Evolutionary conservation across 768 basidiomycete species (phyloP), one percentile per base, ranked within the genome.

Genomic region (Kwoniella mangroviensis): DNA sequence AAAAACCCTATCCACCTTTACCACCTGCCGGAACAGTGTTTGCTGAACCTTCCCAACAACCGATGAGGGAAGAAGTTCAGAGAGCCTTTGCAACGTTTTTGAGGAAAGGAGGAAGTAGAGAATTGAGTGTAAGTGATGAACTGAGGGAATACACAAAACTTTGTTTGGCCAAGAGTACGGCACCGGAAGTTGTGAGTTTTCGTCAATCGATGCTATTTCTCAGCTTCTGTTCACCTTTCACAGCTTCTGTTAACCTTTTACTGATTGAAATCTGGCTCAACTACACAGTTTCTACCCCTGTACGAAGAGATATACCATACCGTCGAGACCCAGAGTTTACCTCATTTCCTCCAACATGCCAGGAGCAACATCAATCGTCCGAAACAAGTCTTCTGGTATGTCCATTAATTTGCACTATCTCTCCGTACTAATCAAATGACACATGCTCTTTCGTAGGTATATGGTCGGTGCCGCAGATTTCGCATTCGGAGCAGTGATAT

Each of bases 311-410:
- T 78, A 19, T 81, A 79, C 40, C 72, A 71, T 22, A 63, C 70
- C 5, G 57, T 81, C 17, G 80, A 81, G 52, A 78, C 58, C 3
- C 80, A 81, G 53, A 72, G 72, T 34, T 56, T 81, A 40, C 80
- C 80, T 0, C 71, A 75, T 40, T 81, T 81, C 64, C 63, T 81
- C 2, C 52, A 68, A 28, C 65, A 75, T 57, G 75, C 76, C 22
- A 76, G 71, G 60, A 62, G 56, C 3, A 81, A 81, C 49, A 73
- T 79, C 53, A 81, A 81, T 64, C 63, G 75, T 3, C 76, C 76
- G 1, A 81, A 81, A 55, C 78, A 78, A 59, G 41, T 79, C 1
- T 81, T 76, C 70, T 81, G 80, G 80, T 81, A 53, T 43, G 77
- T 71, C 24, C 40, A 42, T 17, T 17, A 19, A 19, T 28, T 41